phyloP scores from a whole-genome alignment of 164 flowering plant genomes.

The Santalum album region DNA sequence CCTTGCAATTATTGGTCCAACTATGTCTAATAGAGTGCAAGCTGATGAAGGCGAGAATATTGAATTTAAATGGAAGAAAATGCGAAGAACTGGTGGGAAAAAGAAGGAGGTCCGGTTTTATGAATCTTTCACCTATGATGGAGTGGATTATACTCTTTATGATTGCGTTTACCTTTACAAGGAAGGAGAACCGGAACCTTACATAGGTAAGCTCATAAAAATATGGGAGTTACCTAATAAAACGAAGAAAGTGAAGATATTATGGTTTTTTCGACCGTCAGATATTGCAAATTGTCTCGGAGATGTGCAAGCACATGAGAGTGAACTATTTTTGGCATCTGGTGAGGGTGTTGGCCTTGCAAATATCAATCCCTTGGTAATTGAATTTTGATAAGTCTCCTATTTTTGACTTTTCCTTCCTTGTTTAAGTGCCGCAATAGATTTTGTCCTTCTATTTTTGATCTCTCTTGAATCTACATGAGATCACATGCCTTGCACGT shows the following conservation, averaged over 20 bases:
- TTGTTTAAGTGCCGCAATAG: neutral
- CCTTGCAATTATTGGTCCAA: too few relatives aligned
- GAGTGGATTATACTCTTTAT: slow-evolving; percentile 50
- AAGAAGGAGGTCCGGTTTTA: slow-evolving; percentile 57
- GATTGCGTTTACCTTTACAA: slow-evolving; percentile 55
- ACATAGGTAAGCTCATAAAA: slow-evolving; percentile 66
- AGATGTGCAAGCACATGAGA: slow-evolving; percentile 21
- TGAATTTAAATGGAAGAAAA: slow-evolving; percentile 77
- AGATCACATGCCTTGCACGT: too few relatives aligned
- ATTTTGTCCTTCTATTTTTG: too few relatives aligned
- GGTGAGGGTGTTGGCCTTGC: slow-evolving; percentile 70
- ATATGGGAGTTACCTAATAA: slow-evolving; percentile 49
- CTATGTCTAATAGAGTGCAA: slow-evolving; percentile 24
- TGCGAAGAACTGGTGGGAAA: slow-evolving; percentile 52
- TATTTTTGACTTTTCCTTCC: neutral
- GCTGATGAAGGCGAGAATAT: slow-evolving; percentile 17
- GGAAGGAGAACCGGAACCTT: slow-evolving; percentile 53
- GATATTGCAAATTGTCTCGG: slow-evolving; percentile 44
- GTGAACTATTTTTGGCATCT: slow-evolving; percentile 73
- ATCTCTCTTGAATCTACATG: too few relatives aligned
- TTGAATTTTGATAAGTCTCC: slow-evolving; percentile 3
- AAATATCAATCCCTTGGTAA: slow-evolving; percentile 75
- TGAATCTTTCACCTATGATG: slow-evolving; percentile 74
- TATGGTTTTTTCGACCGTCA: slow-evolving; percentile 71
- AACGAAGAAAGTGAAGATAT: slow-evolving; percentile 47